phyloP scores from a whole-genome alignment of 2,329 filamentous ascomycete species.

The Macrophomina phaseolina region DNA sequence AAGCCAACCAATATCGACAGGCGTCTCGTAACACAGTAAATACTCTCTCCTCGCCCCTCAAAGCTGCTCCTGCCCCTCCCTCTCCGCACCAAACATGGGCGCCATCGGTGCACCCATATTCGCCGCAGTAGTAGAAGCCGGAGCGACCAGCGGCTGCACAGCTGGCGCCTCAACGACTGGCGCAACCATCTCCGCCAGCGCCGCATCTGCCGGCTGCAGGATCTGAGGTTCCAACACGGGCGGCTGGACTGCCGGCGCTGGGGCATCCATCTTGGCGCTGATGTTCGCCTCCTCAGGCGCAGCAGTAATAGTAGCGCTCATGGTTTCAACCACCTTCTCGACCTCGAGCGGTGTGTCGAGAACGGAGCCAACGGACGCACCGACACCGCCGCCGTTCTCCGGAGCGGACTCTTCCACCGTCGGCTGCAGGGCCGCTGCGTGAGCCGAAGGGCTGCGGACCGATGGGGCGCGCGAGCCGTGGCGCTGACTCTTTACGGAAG shows the following conservation, averaged over 20 bases:
- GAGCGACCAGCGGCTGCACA: not conserved
- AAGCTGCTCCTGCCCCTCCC: not conserved
- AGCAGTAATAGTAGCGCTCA: not conserved
- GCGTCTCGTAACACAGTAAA: not conserved
- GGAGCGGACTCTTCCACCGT: constrained; percentile 2
- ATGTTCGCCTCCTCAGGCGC: not conserved
- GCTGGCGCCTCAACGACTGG: not conserved
- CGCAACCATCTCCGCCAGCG: not conserved
- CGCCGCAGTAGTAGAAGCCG: not conserved
- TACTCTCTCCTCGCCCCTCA: not conserved
- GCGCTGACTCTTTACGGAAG: constrained; percentile 5
- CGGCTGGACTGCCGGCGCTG: constrained; percentile 10
- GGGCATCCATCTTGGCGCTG: not conserved
- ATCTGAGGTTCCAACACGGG: not conserved
- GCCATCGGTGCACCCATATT: constrained; percentile 18
- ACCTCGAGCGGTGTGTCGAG: not conserved
- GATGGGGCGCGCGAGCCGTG: constrained; percentile 5
- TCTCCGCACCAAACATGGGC: constrained; percentile 15
- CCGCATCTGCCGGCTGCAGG: not conserved
- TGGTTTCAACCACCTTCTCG: not conserved
- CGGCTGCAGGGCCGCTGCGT: not conserved
- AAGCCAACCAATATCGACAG: not conserved
- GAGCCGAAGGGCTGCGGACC: not conserved
- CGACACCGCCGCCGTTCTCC: not conserved
- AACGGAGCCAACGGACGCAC: not conserved